Percentiles rank a stretch among this genome's conserved stretches.
phyloP scores from a whole-genome alignment of 805 yeast species.

The Pichia exigua region DNA sequence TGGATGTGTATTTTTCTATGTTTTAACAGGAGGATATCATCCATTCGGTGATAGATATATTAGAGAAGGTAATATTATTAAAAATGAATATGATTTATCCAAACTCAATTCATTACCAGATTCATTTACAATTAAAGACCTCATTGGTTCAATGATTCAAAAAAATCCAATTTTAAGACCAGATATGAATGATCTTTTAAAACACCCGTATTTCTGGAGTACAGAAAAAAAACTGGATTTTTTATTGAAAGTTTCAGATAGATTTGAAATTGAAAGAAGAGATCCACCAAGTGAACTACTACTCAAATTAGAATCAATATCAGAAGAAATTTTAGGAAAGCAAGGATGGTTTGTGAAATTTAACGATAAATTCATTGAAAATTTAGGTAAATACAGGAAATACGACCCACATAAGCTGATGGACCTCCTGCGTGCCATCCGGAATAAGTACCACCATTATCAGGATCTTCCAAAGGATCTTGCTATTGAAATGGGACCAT shows the following conservation, averaged over 20 bases:
- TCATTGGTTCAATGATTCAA: slow-evolving; percentile 66
- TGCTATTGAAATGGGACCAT: slow-evolving; percentile 58
- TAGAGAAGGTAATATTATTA: slow-evolving; percentile 83
- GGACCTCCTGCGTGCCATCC: slow-evolving; percentile 80
- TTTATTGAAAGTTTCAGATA: slow-evolving; percentile 77
- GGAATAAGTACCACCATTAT: slow-evolving; percentile 92
- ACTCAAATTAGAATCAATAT: slow-evolving; percentile 56
- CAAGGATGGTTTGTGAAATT: slow-evolving; percentile 74
- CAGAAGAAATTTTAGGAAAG: slow-evolving; percentile 50
- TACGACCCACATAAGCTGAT: slow-evolving; percentile 70
- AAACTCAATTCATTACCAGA: slow-evolving; percentile 39
- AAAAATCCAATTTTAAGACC: slow-evolving; percentile 66
- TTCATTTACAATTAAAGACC: slow-evolving; percentile 58
- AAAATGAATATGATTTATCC: slow-evolving; percentile 47
- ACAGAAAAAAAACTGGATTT: slow-evolving; percentile 70
- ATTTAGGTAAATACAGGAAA: slow-evolving; percentile 85
- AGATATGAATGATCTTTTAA: slow-evolving; percentile 54
- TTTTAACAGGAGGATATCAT: slow-evolving; percentile 74
- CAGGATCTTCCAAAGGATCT: slow-evolving; percentile 76
- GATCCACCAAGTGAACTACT: slow-evolving; percentile 53
- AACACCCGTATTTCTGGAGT: slow-evolving; percentile 88
- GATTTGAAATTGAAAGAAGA: slow-evolving; percentile 88
- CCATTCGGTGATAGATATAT: slow-evolving; percentile 92
- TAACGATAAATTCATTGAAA: slow-evolving; percentile 66
- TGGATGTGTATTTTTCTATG: slow-evolving; percentile 90